These are phyloP conservation scores for Komagataella pseudopastoris DNA, from an alignment of 805 yeast genomes.

Conservation along the genomic window DNA sequence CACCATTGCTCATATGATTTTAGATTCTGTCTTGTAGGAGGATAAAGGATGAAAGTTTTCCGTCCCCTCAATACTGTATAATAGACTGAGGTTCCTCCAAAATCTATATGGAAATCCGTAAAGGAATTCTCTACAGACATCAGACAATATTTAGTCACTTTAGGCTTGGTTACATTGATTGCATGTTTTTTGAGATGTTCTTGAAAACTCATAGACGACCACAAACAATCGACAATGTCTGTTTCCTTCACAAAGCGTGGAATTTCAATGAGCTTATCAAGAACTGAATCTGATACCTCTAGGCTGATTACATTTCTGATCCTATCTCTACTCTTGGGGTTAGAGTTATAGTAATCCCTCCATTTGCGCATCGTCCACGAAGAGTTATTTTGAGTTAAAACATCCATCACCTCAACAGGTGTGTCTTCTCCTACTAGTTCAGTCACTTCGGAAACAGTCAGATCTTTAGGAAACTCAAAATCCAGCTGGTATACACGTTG, in stretches of 20 bases:
- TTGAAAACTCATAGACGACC: conserved; percentile 21
- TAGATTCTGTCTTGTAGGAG: conserved; percentile 59
- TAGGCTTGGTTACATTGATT: conserved; percentile 26
- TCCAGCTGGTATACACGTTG: conserved; percentile 1
- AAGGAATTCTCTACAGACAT: conserved; percentile 75
- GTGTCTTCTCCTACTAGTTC: conserved; percentile 47
- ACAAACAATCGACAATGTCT: conserved; percentile 59
- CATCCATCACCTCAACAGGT: conserved; percentile 80
- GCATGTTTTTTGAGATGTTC: conserved; percentile 1
- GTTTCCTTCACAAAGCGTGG: conserved; percentile 53
- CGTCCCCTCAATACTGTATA: conserved; percentile 69
- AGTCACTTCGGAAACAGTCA: conserved; percentile 44
- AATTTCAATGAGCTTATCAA: conserved; percentile 36
- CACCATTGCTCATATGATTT: conserved; percentile 63
- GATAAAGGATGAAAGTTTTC: conserved; percentile 65
- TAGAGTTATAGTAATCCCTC: conserved; percentile 52
- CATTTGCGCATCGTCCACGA: conserved; percentile 63
- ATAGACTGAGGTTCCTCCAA: conserved; percentile 87
- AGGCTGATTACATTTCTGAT: conserved; percentile 72
- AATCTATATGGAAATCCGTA: conserved; percentile 87
- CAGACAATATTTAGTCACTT: conserved; percentile 64
- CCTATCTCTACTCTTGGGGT: conserved; percentile 36
- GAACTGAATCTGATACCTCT: conserved; percentile 50
- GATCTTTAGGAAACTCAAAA: conserved; percentile 29
- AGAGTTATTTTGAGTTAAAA: conserved; percentile 57